Percentiles rank a stretch among this genome's conserved stretches.
Conservation (phyloP, 1,284 basidiomycete genomes). For the Ganoderma meredithae region DNA sequence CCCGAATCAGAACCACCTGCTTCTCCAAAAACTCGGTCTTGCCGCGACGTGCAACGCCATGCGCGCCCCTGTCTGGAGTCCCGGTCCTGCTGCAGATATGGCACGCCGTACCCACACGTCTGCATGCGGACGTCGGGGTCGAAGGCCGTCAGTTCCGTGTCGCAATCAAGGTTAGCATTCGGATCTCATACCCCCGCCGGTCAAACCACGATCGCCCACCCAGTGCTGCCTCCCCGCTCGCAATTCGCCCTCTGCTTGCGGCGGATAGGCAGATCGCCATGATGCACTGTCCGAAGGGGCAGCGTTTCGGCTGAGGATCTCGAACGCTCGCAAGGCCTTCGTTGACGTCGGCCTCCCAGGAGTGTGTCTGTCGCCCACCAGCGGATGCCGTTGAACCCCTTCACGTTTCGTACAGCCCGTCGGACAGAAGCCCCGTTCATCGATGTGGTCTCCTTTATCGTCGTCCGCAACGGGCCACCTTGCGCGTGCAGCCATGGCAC, state of each 20-base stretch:
- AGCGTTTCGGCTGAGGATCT: neutral
- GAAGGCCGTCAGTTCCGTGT: constrained; percentile 5
- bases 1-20: neutral
- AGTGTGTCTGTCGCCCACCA: constrained; percentile 3
- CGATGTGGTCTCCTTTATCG: neutral
- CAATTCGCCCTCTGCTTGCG: neutral
- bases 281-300: neutral
- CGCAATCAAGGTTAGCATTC: constrained; percentile 8
- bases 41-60: neutral
- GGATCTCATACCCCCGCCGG: neutral
- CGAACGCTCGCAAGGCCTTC: neutral
- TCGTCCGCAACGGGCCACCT: constrained; percentile 4
- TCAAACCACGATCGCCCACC: constrained; percentile 11
- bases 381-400: neutral
- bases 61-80: constrained; percentile 6
- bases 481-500: neutral
- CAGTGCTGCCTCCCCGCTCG: constrained; percentile 6
- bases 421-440: neutral
- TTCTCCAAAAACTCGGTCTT: neutral
- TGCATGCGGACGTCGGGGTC: neutral
- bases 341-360: constrained; percentile 4
- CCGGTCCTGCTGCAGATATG: neutral
- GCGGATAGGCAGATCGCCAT: constrained; percentile 6
- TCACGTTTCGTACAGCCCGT: constrained; percentile 4
- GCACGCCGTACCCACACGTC: constrained; percentile 1